Base-by-base conservation (phyloP, 108 stramenopile species). In the Cylindrotheca closterium region DNA sequence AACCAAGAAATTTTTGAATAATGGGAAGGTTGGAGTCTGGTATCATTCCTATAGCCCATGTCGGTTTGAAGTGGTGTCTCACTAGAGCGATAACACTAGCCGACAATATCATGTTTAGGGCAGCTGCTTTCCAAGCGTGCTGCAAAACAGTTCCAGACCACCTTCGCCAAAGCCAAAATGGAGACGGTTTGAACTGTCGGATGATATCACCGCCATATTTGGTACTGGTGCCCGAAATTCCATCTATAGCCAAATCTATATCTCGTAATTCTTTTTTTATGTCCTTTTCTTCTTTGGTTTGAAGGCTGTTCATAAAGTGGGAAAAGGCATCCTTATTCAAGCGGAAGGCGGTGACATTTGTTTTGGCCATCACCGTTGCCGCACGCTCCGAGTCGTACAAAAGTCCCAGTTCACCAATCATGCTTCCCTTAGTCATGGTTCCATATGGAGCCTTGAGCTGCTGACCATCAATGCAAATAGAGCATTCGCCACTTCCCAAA, bases 91-190 rank as follows among this genome's bases (percentile, higher is more conserved):
- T 42, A 27, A 62, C 48, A 29, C 47, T 30, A 0, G 30, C 48
- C 28, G 47, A 47, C 7, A 62, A 18, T 22, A 26, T 1, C 60
- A 62, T 62, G 25, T 62, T 62, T 24, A 23, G 31, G 21, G n/a
- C 24, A 1, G 60, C 60, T 29, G 27, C 2, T 8, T 49, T 47
- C 60, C 47, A 62, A 10, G 60, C 21, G 5, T 62, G 26, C 29
- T 62, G 60, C 24, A 62, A n/a, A 30, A 62, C 48, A 0, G 60
- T 62, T 27, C 60, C 60, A 19, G 31, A 48, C 60, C 60, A 62
- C 48, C 47, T 0, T 0, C 15, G 3, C 60, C 60, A 62, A 4
- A 62, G 19, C 60, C 60, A 62, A 28, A 1, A 29, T 30, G 47
- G 24, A 0, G 47, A 27, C 7, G 60, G 60, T 49, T 50, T 62